Evolutionary conservation across 129 eudicot species (phyloP).

Genomic region (Calendula officinalis): DNA sequence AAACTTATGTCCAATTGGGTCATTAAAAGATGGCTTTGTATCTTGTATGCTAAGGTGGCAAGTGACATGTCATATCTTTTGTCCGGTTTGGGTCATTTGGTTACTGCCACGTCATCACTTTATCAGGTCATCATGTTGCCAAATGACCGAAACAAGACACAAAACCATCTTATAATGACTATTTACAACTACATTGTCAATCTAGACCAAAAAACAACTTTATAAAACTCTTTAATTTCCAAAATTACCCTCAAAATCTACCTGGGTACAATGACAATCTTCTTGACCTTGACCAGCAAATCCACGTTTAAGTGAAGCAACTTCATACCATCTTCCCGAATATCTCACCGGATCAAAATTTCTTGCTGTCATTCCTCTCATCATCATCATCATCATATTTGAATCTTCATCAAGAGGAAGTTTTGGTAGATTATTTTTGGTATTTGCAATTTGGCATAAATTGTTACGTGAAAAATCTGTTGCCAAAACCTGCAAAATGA

Average conservation of each 20-base stretch:
- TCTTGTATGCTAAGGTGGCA: too few relatives aligned
- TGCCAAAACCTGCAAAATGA: slow-evolving; percentile 55
- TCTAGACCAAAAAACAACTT: background rate
- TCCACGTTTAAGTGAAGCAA: slow-evolving; percentile 88
- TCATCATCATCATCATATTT: slow-evolving; percentile 76
- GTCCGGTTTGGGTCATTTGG: too few relatives aligned
- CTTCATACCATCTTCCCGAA: slow-evolving; percentile 96
- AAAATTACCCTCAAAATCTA: slow-evolving; percentile 23
- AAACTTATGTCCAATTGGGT: too few relatives aligned
- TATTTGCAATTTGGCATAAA: slow-evolving; percentile 56
- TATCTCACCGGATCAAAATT: slow-evolving; percentile 88
- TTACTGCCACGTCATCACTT: too few relatives aligned
- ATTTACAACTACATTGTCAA: too few relatives aligned
- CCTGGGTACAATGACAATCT: slow-evolving; percentile 99
- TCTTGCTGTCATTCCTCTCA: slow-evolving; percentile 80
- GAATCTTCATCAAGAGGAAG: slow-evolving; percentile 62
- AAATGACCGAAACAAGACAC: too few relatives aligned
- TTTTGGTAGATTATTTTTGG: slow-evolving; percentile 31
- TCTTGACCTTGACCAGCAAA: slow-evolving; percentile 95
- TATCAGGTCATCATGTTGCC: too few relatives aligned
- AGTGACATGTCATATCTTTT: too few relatives aligned
- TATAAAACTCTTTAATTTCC: slow-evolving; percentile 3
- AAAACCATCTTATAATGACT: too few relatives aligned
- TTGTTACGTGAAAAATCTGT: slow-evolving; percentile 43
- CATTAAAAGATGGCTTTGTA: too few relatives aligned